Base-by-base conservation (phyloP, 257 asterid species). In the Rauvolfia tetraphylla region DNA sequence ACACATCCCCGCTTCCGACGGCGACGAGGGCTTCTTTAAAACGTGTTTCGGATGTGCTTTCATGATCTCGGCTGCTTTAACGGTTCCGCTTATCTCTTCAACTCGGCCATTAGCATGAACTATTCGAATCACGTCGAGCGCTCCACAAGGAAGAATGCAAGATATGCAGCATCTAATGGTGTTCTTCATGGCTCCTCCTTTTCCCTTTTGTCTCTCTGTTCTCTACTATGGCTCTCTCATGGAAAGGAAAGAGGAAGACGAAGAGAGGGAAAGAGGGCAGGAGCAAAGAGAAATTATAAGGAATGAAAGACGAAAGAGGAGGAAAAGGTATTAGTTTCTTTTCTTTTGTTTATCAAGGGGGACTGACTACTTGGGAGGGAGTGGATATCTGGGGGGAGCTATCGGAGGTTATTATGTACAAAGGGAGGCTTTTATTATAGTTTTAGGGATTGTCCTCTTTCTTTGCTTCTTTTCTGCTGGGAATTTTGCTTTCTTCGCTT, bases 101-200 rank as follows among this genome's bases (percentile, higher is more conserved):
- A 92, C 98, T 51, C 85, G 86, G 58, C 99, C 99, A 67, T 90
- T 90, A 0, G 93, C 73, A 73, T 95, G 99, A 17, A 95, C 96
- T 36, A 95, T 92, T 51, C 99, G 87, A 81, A 95, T 86, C 74
- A 95, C 99, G 83, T 95, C 99, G 15, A 95, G 91, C 4, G 96
- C 89, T 2, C 99, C 99, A 80, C 99, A 95, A n/a, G 99, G 99
- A 22, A 95, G 89, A 81, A 95, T 95, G 94, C 99, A 95, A 33
- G 99, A 92, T 87, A 95, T 95, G 96, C 98, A 95, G 81, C 99
- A 95, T 80, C 96, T 87, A 44, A 95, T 86, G 36, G 89, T 69
- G 83, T 86, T 88, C 81, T 81, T 92, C 98, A 93, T 93, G 73
- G 73, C 75, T 54, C 22, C 48, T 54, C 11, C 14, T 29, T 34